Base-by-base conservation (phyloP, 2,329 filamentous ascomycete species). In the Fusarium odoratissimum region DNA sequence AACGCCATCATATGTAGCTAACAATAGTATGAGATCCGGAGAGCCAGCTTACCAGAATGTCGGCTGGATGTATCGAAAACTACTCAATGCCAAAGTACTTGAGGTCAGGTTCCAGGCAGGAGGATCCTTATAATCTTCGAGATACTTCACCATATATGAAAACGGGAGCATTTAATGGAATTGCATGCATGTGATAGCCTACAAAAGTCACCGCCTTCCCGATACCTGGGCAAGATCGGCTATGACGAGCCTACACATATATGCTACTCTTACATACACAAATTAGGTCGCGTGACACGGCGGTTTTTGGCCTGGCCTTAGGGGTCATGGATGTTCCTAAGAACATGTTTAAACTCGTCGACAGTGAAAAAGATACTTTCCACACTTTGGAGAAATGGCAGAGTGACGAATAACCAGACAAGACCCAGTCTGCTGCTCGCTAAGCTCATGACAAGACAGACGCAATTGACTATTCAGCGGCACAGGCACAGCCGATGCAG, bases 401-500 rank as follows among this genome's bases (percentile, higher is more conserved):
- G 21, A 46, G 17, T n/a, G 52, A 42, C 31, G 25, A 58, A 54
- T 51, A 33, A 30, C 23, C n/a, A 46, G 25, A 30, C 49, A 48
- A 55, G 33, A 44, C 33, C 60, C 37, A 35, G 59, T 52, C 46
- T 60, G 38, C 42, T 55, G 56, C 57, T 60, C 54, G 41, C 40
- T 54, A 54, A 46, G 37, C 56, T 57, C 23, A 51, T 46, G 59
- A 67, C 48, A 67, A 51, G 46, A 49, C 48, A 58, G 61, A 58
- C 61, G 45, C 35, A 67, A 67, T 62, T 67, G 28, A n/a, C 19
- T 48, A 67, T 41, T 49, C 41, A 46, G 38, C 63, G 73, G 61
- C 57, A 48, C 69, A 64, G 73, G 61, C 57, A 48, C 69, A 64
- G 74, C 69, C 62, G 64, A 75, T 71, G 30, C 49, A 42, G 33